Evolutionary conservation across 306 rosid species (phyloP).

Genomic region (Inga laurina): DNA sequence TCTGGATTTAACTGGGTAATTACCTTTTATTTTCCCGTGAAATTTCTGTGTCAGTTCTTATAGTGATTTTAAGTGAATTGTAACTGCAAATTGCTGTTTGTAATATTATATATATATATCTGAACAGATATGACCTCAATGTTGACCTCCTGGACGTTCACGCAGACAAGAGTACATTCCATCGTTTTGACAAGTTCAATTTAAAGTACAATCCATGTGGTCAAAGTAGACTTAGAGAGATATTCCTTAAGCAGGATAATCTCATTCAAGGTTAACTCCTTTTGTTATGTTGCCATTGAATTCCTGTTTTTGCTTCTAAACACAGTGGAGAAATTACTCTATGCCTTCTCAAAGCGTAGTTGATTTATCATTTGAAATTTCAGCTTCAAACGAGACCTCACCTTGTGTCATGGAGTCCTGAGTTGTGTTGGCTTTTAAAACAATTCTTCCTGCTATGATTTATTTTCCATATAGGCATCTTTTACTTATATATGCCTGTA

Average conservation of each 20-base stretch:
- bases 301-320: constrained; percentile 13
- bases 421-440: neutral
- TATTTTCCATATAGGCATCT: constrained; percentile 16
- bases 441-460: neutral
- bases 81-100: neutral
- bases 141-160: constrained; percentile 88
- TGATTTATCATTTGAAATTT: neutral
- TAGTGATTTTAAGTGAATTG: neutral
- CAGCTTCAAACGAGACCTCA: neutral
- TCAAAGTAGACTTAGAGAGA: constrained; percentile 83
- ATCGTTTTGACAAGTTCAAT: constrained; percentile 81
- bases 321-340: neutral
- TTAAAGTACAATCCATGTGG: constrained; percentile 88
- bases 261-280: constrained; percentile 73
- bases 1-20: constrained; percentile 72
- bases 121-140: constrained; percentile 73
- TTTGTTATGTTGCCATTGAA: constrained; percentile 7
- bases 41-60: neutral
- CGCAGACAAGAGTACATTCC: constrained; percentile 86
- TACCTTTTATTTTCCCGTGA: neutral
- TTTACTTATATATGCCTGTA: constrained; percentile 3
- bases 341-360: constrained; percentile 2
- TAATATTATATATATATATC: constrained; percentile 16
- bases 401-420: neutral
- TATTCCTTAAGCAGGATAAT: constrained; percentile 79